Base-by-base conservation (phyloP, 345 rosid genomes). In the Lepidium aucheri region DNA sequence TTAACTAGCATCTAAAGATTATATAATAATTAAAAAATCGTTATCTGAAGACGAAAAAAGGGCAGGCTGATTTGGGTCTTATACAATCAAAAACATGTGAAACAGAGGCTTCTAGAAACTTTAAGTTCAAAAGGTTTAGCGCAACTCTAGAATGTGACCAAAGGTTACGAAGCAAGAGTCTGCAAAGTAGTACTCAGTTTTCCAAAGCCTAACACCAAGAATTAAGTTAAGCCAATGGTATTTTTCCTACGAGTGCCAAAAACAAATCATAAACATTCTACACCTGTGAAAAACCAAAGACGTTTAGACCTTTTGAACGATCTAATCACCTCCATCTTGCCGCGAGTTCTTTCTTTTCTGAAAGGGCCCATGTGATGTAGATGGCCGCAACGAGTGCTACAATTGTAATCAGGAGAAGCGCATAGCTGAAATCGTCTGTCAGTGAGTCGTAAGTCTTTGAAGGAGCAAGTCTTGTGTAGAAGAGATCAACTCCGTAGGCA, bases 361-460 rank as follows among this genome's bases (percentile, higher is more conserved):
- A 86, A 78, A 85, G 73, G 30, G 81, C 67, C 95, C 96, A 88
- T 0, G 99, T 94, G 6, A 84, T 85, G 28, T 88, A 84, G 72
- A 90, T 88, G 17, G 97, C 95, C 2, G 77, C 99, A 10, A 94
- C 72, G 1, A 94, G 97, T 8, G 80, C 97, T 38, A 84, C 84
- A 3, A 94, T 94, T 3, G 99, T 94, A 44, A 90, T 60, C 75
- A 94, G 91, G 63, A 94, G 88, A 22, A 90, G 80, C 1, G 97
- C 99, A 1, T 91, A 94, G 75, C 84, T 91, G 68, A 94, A 94
- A 80, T 94, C 97, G 59, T 94, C 97, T 0, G 99, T 91, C 67
- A 94, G 91, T 0, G 99, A 94, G 79, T 94, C 99, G 7, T 88
- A 94, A 4, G 96, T 94, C 82, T 86, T 88, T 24, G 99, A 94